Conservation (phyloP, 139 green algal species). For the Tetraselmis chui region DNA sequence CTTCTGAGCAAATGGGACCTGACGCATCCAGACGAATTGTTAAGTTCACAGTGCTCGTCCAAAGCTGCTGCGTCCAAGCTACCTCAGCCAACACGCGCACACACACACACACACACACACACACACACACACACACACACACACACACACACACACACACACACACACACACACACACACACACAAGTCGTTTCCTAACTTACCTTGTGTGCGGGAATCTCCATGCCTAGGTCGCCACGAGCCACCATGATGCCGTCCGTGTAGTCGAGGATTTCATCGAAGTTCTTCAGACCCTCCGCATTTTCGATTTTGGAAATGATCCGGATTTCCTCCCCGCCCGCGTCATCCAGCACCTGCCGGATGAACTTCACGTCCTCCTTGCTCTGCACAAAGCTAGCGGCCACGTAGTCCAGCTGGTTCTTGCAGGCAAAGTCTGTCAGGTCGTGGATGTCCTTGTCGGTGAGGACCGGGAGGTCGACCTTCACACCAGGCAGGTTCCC, state of each 20-base stretch:
- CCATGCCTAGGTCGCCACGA: constrained; percentile 34
- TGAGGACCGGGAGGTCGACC: constrained; percentile 31
- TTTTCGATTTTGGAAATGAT: constrained; percentile 73
- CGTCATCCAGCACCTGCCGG: constrained; percentile 30
- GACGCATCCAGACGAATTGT: background rate
- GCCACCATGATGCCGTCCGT: constrained; percentile 46
- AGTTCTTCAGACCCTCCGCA: constrained; percentile 44
- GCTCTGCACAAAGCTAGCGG: constrained; percentile 10
- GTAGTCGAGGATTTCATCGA: constrained; percentile 49
- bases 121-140: too few species aligned
- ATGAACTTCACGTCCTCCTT: constrained; percentile 22
- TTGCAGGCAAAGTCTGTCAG: constrained; percentile 36
- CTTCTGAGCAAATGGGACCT: constrained; percentile 32
- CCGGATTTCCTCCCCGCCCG: constrained; percentile 28
- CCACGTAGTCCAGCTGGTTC: constrained; percentile 45
- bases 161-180: too few species aligned
- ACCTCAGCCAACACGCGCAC: too few species aligned
- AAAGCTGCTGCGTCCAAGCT: too few species aligned
- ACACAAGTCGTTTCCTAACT: too few species aligned
- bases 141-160: too few species aligned
- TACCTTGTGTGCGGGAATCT: constrained; percentile 19
- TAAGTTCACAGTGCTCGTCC: too few species aligned
- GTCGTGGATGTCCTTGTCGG: constrained; percentile 39
- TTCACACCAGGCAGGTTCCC: constrained; percentile 53
- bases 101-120: too few species aligned